phyloP scores from a whole-genome alignment of 805 yeast species.

The Torulaspora maleeae region DNA sequence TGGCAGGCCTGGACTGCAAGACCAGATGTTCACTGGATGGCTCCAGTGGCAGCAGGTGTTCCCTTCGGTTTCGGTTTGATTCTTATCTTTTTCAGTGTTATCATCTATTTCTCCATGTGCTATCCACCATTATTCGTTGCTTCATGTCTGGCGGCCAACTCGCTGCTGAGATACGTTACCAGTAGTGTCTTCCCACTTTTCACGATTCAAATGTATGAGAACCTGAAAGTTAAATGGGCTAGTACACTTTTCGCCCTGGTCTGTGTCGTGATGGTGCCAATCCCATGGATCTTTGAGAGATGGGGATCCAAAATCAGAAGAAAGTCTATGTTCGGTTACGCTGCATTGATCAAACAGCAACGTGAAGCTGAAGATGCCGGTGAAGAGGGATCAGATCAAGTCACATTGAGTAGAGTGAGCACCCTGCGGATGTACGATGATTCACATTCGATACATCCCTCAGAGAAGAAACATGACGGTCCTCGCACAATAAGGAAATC shows the following conservation, averaged over 20 bases:
- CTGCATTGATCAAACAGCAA: constrained; percentile 44
- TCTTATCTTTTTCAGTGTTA: constrained; percentile 62
- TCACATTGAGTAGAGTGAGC: constrained; percentile 9
- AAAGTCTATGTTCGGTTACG: constrained; percentile 55
- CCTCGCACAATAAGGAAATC: neutral
- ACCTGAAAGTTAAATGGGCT: constrained; percentile 76
- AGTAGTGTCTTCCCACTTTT: constrained; percentile 83
- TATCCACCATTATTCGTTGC: constrained; percentile 77
- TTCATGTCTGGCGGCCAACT: constrained; percentile 87
- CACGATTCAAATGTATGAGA: constrained; percentile 76
- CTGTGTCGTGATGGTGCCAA: constrained; percentile 65
- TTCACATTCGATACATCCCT: constrained; percentile 4
- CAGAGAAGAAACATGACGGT: neutral
- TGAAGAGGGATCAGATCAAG: constrained; percentile 34
- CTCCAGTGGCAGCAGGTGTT: constrained; percentile 69
- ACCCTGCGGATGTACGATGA: constrained; percentile 10
- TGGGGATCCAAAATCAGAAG: constrained; percentile 57
- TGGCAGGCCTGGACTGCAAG: constrained; percentile 82
- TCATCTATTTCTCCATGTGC: constrained; percentile 63
- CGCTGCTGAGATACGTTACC: constrained; percentile 65
- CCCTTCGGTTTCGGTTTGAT: constrained; percentile 74
- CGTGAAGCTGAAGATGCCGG: constrained; percentile 31
- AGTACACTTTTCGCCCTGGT: constrained; percentile 59
- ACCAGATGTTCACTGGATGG: constrained; percentile 64
- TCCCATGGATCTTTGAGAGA: constrained; percentile 62